Base-by-base conservation (phyloP, 139 green algal species). In the Coelastrella sp. region DNA sequence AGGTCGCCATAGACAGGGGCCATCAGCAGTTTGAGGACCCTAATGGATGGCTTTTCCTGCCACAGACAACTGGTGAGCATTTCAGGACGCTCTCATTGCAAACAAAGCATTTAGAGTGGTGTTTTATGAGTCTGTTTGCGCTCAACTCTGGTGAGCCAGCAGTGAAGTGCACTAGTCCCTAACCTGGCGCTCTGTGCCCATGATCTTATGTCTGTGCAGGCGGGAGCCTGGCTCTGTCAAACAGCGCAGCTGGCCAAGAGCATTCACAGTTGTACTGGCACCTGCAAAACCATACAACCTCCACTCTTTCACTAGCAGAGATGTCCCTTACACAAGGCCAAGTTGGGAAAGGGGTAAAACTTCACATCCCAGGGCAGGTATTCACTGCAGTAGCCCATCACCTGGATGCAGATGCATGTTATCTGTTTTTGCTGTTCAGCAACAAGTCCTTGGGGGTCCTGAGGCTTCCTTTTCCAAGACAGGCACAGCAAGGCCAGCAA, bases 21-120 rank as follows among this genome's bases (percentile, higher is more conserved):
- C 69, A 79, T 30, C 50, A 81, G 53, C 35, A 82, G 53, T 37
- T 53, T 63, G 75, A 82, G n/a, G 73, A 81, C 73, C 73, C 50
- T 27, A 81, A 35, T 53, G 71, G 37, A 27, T 82, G 75, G 75
- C 37, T 82, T 15, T 82, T 82, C 53, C 75, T 82, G 75, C 75
- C 75, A 25, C 51, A 82, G n/a, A 25, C 38, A 37, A 15, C 75
- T 38, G 75, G 75, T 82, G 19, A 35, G 72, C 27, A 25, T 40
- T 15, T 21, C 23, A 27, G 19, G 40, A n/a, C 21, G 8, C 7
- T 40, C 8, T 21, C 3, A 7, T n/a, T n/a, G n/a, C n/a, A n/a
- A n/a, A n/a, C n/a, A n/a, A n/a, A n/a, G n/a, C n/a, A n/a, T n/a
- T n/a, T n/a, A n/a, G n/a, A n/a, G n/a, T n/a, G n/a, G n/a, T n/a